Conservation (phyloP, 2,329 filamentous ascomycete genomes). For the Thyridium curvatum region DNA sequence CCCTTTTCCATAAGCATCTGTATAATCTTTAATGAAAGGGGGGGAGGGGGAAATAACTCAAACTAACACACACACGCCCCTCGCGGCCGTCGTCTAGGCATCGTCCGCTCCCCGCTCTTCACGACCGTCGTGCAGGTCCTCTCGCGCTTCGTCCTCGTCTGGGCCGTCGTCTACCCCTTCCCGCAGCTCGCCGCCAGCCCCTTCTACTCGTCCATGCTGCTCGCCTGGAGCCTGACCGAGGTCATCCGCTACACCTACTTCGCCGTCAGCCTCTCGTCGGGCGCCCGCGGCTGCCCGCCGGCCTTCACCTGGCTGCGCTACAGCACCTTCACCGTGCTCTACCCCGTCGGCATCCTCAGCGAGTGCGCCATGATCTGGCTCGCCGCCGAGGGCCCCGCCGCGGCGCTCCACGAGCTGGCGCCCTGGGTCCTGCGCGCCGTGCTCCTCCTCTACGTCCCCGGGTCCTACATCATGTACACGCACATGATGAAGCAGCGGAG, state of each 20-base stretch:
- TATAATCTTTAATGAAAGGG: too few relatives aligned
- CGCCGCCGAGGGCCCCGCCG: constrained; percentile 53
- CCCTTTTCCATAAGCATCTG: background rate
- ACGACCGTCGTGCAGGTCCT: constrained; percentile 90
- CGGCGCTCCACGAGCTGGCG: constrained; percentile 42
- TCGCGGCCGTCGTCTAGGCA: constrained; percentile 39
- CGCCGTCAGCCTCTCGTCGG: constrained; percentile 64
- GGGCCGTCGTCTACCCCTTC: constrained; percentile 73
- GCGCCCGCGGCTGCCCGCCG: constrained; percentile 52
- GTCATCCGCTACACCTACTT: constrained; percentile 93
- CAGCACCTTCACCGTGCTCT: constrained; percentile 89
- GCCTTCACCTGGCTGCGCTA: constrained; percentile 75
- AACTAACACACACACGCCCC: constrained; percentile 6
- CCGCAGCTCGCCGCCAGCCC: constrained; percentile 50
- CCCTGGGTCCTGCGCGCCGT: constrained; percentile 30
- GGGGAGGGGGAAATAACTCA: too few relatives aligned
- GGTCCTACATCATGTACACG: constrained; percentile 78
- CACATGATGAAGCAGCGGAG: constrained; percentile 91
- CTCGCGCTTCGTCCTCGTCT: constrained; percentile 81
- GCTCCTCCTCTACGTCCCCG: constrained; percentile 24
- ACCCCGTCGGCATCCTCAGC: constrained; percentile 84
- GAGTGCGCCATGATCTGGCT: constrained; percentile 77
- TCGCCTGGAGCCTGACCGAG: constrained; percentile 87
- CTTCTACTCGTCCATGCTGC: constrained; percentile 70
- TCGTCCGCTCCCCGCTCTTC: constrained; percentile 78